phyloP scores from a whole-genome alignment of 768 basidiomycete species.

The Baorangia bicolor region DNA sequence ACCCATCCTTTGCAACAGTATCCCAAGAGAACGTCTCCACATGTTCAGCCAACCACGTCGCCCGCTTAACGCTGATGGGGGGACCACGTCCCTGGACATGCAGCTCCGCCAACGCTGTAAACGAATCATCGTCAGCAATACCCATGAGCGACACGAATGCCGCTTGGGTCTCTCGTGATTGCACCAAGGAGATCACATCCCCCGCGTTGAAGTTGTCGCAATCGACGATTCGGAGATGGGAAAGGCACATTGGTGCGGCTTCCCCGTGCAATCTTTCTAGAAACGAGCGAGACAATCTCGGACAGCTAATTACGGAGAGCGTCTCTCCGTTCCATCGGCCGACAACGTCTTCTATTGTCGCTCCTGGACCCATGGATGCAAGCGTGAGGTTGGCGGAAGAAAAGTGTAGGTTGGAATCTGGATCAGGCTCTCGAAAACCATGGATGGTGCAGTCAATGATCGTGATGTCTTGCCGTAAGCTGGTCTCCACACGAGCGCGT shows the following conservation, averaged over 20 bases:
- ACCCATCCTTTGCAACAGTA: constrained; percentile 5
- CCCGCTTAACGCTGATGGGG: neutral
- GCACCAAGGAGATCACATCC: constrained; percentile 1
- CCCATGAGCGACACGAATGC: constrained; percentile 4
- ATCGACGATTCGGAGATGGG: constrained; percentile 3
- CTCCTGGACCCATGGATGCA: neutral
- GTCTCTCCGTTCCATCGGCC: constrained; percentile 4
- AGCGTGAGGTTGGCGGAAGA: constrained; percentile 3
- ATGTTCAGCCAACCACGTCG: constrained; percentile 7
- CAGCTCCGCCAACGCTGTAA: constrained; percentile 2
- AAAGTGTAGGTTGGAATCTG: neutral
- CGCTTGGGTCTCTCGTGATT: constrained; percentile 2
- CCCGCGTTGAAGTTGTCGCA: constrained; percentile 6
- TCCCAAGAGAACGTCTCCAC: constrained; percentile 8
- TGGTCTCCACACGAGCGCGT: neutral
- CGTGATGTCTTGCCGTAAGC: neutral
- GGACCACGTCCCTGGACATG: constrained; percentile 5
- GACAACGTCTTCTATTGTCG: constrained; percentile 6
- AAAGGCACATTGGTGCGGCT: neutral
- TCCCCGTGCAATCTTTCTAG: neutral
- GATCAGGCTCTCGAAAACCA: neutral
- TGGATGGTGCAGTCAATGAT: constrained; percentile 1
- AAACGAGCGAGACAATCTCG: neutral
- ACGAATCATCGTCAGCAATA: neutral
- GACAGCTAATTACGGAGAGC: constrained; percentile 4